Percentiles rank a stretch among this genome's conserved stretches.
Conservation (phyloP, 495 filamentous ascomycete species). For the Talaromyces stipitatus region DNA sequence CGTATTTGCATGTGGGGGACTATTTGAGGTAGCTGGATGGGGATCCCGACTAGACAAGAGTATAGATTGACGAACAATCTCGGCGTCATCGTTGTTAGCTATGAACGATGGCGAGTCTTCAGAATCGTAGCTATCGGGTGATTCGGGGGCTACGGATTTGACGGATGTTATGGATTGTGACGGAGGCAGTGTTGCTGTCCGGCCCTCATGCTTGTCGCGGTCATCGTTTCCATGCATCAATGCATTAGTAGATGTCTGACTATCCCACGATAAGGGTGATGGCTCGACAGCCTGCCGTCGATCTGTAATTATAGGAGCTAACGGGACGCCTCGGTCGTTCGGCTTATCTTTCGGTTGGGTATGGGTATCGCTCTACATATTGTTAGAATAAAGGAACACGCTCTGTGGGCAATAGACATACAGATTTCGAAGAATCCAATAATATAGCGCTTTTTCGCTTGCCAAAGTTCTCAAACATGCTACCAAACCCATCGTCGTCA, state of each 20-base stretch:
- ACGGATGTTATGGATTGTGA: not conserved
- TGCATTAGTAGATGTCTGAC: constrained; percentile 56
- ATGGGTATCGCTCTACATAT: not conserved
- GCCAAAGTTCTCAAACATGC: constrained; percentile 55
- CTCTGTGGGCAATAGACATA: not conserved
- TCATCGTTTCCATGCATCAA: constrained; percentile 34
- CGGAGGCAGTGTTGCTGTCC: constrained; percentile 13
- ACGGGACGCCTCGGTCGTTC: constrained; percentile 20
- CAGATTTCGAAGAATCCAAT: constrained; percentile 16
- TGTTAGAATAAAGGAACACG: not conserved
- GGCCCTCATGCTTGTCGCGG: not conserved
- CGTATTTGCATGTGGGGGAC: constrained; percentile 16
- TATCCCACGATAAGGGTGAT: constrained; percentile 62
- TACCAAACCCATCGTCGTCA: constrained; percentile 58
- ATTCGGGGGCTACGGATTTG: not conserved
- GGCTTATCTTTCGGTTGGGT: no score
- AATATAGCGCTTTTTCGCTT: constrained; percentile 43
- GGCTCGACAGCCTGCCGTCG: constrained; percentile 45
- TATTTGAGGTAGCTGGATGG: constrained; percentile 15
- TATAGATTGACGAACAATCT: constrained; percentile 53
- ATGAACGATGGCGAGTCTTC: constrained; percentile 10
- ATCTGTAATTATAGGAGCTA: constrained; percentile 53
- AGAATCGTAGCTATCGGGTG: not conserved
- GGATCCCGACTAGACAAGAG: constrained; percentile 27
- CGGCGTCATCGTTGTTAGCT: constrained; percentile 60